Evolutionary conservation across 768 basidiomycete genomes (phyloP), one percentile per base, ranked within the genome.

Genomic region (Exidia glandulosa): DNA sequence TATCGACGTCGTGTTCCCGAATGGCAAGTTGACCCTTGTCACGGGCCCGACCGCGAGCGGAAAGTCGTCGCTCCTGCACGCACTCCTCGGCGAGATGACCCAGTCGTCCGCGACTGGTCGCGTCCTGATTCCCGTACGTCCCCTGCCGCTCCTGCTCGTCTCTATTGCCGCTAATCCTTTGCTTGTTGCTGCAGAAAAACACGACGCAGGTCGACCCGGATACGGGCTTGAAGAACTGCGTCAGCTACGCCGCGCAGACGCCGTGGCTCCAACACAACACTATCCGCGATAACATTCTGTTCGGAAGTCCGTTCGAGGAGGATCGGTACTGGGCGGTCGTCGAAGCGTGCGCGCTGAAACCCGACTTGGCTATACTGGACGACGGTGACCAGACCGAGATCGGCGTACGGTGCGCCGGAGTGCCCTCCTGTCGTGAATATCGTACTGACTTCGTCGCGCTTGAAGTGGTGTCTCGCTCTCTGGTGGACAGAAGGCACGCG

Each of bases 221-320:
- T 25, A n/a, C n/a, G n/a, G 72, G 72, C 0, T 61, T 75, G 45
- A 56, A 68, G 7, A 73, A 75, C 60, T 70, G 68, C 54, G 63
- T 76, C 10, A 69, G 71, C 23, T 76, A 74, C 62, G 77, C 79
- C 16, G 78, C 80, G 2, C 82, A 84, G 68, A 72, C 79, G 4
- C 75, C 77, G 32, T 78, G 73, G 73, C 68, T 77, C 6, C 69
- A 74, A 29, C 74, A 77, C 60, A 72, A 74, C n/a, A 78, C 78
- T 0, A 80, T 84, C 68, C 76, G 75, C 62, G 77, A 79, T 55
- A 85, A 85, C 68, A 84, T 86, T 66, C 68, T 83, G n/a, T 85
- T 85, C 60, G 82, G 81, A 9, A 68, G 72, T 64, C 66, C 69
- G 19, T 75, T 69, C 63, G 75, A 77, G 32, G 68, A 67, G 14